phyloP scores from a whole-genome alignment of 2,329 filamentous ascomycete genomes.

The Colletotrichum chrysophilum region DNA sequence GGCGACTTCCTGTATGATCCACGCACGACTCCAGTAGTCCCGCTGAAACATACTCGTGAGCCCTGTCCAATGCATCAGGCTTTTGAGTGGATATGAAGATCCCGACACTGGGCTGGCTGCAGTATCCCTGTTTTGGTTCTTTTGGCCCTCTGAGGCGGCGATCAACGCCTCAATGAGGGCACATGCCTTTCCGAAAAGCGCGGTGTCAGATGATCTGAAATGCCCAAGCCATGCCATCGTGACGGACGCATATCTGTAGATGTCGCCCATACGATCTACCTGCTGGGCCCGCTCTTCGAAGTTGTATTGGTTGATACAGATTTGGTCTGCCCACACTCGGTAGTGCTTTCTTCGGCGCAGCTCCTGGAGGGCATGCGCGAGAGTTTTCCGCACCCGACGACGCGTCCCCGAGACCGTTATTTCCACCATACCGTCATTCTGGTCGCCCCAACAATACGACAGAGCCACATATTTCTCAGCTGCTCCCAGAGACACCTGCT shows the following conservation, averaged over 20 bases:
- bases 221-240: not conserved
- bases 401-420: not conserved
- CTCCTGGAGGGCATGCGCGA: not conserved
- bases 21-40: not conserved
- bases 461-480: not conserved
- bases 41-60: not conserved
- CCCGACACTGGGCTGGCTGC: not conserved
- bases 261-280: not conserved
- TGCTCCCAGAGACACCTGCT: not conserved
- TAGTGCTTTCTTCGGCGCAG: not conserved
- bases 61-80: not conserved
- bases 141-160: fast-evolving
- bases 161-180: not conserved
- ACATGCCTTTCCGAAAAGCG: not conserved
- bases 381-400: not conserved
- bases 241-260: not conserved
- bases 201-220: not conserved
- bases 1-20: not conserved
- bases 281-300: not conserved
- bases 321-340: not conserved
- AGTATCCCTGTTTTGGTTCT: not conserved
- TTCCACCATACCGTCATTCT: not conserved
- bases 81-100: not conserved
- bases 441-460: not conserved
- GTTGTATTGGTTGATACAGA: not conserved